phyloP scores from a whole-genome alignment of 108 stramenopile species.

The Nitzschia sp. region DNA sequence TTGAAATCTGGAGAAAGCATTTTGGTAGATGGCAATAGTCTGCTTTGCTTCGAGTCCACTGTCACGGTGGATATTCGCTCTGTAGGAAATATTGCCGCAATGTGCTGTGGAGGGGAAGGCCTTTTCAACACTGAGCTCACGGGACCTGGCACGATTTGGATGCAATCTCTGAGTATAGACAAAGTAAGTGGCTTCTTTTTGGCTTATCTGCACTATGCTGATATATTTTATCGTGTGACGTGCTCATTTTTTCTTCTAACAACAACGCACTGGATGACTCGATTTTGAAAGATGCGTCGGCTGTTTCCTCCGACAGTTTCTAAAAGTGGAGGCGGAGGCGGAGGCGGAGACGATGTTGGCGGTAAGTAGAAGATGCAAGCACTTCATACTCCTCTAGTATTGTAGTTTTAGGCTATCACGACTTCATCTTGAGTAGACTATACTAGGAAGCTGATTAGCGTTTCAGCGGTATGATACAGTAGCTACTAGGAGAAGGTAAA shows the following conservation, averaged over 20 bases:
- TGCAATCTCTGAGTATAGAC: constrained; percentile 55
- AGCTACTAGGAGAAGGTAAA: constrained; percentile 8
- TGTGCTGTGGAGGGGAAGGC: constrained; percentile 62
- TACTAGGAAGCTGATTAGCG: background rate
- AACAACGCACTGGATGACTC: background rate
- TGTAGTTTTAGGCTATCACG: no score
- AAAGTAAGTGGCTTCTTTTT: constrained; percentile 13
- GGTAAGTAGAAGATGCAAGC: background rate
- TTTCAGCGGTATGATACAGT: background rate
- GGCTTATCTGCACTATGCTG: background rate
- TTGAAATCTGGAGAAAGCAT: constrained; percentile 42
- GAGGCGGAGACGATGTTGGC: constrained; percentile 23
- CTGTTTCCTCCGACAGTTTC: constrained; percentile 46
- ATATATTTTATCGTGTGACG: no score
- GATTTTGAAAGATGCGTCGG: constrained; percentile 28
- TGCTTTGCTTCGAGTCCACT: constrained; percentile 47
- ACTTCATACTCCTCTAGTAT: no score
- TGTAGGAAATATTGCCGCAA: constrained; percentile 41
- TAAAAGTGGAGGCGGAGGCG: background rate
- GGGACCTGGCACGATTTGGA: constrained; percentile 53
- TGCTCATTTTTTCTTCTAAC: background rate
- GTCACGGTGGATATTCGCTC: constrained; percentile 47
- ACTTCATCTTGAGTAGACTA: no score
- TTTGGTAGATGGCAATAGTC: constrained; percentile 44
- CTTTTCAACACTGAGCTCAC: constrained; percentile 52